These are phyloP conservation scores for Saksenaea oblongispora DNA, from an alignment of 371 early-diverging fungal genomes.

Conservation along the genomic window DNA sequence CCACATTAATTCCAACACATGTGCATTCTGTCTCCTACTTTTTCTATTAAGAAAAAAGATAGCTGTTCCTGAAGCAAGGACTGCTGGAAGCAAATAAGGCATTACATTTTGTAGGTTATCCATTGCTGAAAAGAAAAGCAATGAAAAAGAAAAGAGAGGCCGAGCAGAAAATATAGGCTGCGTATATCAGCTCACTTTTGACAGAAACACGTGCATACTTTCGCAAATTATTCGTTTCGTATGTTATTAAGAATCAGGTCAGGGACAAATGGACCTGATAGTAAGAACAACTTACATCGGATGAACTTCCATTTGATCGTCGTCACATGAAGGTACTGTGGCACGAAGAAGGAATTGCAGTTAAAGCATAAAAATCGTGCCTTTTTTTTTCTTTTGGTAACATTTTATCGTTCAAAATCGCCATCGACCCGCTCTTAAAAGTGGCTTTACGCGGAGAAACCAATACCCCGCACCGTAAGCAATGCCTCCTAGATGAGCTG, in stretches of 20 bases:
- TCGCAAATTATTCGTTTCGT: not conserved
- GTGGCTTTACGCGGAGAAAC: slow-evolving; percentile 49
- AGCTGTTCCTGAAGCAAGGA: slow-evolving; percentile 45
- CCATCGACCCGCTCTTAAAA: slow-evolving; percentile 39
- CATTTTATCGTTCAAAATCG: slow-evolving; percentile 7
- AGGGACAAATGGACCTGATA: no score
- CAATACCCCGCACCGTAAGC: slow-evolving; percentile 60
- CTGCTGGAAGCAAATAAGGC: slow-evolving; percentile 44
- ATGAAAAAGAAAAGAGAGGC: slow-evolving; percentile 3
- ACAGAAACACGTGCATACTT: not conserved
- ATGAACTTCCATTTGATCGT: not conserved
- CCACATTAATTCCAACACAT: not conserved
- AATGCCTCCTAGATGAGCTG: slow-evolving; percentile 60
- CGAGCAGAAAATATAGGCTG: not conserved
- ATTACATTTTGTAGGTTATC: slow-evolving; percentile 37
- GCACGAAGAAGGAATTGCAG: not conserved
- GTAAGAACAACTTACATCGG: no score
- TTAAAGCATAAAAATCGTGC: not conserved
- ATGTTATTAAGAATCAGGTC: not conserved
- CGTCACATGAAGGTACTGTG: not conserved
- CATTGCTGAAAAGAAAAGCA: slow-evolving; percentile 24
- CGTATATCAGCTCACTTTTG: slow-evolving; percentile 4
- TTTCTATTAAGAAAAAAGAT: slow-evolving; percentile 39
- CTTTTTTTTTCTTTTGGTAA: not conserved
- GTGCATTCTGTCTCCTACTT: slow-evolving; percentile 17